Evolutionary conservation across 1,284 basidiomycete genomes (phyloP).

Genomic region (Rhodotorula sp.): DNA sequence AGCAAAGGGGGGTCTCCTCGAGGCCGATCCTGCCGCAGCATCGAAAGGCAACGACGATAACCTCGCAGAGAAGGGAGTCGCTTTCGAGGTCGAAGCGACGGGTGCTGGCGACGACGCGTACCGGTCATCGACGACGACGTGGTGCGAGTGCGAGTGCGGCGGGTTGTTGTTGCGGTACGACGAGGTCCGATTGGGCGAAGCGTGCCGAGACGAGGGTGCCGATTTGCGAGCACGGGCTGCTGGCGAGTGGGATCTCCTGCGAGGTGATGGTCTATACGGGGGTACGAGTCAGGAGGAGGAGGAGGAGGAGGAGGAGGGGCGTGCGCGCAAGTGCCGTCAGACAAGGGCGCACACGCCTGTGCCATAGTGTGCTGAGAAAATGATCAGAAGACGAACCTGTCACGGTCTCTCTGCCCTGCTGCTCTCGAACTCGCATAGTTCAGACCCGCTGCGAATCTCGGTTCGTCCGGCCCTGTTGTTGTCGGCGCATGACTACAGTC

Average conservation of each 20-base stretch:
- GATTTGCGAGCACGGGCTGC: background rate
- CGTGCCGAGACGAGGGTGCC: background rate
- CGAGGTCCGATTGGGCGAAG: background rate
- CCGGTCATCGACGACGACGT: background rate
- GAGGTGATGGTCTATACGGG: background rate
- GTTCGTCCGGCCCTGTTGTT: background rate
- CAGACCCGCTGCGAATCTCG: background rate
- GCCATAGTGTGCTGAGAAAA: no score
- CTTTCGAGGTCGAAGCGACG: background rate
- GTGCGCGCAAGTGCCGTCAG: no score
- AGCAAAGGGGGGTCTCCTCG: background rate
- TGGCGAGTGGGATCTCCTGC: background rate
- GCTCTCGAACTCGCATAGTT: no score
- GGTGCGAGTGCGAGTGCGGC: background rate
- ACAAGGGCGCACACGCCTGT: no score
- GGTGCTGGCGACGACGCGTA: background rate
- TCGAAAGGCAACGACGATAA: background rate
- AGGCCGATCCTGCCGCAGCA: background rate
- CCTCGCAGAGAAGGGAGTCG: background rate
- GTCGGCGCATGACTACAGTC: background rate
- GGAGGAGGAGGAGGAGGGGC: no score
- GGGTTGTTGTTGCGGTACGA: background rate
- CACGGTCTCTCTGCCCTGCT: background rate
- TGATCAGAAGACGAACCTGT: background rate
- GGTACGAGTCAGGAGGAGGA: background rate